phyloP scores from a whole-genome alignment of 805 yeast species.

The Trichomonascus vanleenenianus region DNA sequence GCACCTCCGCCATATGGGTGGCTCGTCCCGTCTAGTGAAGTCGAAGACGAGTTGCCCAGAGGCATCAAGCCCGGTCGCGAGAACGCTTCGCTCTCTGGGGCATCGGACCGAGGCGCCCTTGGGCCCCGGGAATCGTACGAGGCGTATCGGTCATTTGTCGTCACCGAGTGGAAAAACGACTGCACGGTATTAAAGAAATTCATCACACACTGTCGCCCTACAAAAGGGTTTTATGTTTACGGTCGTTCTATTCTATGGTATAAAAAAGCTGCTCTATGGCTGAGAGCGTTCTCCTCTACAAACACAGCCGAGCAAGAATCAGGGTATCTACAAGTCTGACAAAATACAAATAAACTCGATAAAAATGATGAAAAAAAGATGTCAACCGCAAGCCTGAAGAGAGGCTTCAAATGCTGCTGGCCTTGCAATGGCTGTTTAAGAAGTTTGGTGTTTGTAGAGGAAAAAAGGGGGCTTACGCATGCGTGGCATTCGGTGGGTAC shows the following conservation, averaged over 20 bases:
- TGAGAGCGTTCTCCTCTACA: too few species aligned
- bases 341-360: not conserved
- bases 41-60: constrained; percentile 11
- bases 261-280: too few species aligned
- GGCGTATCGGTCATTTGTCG: constrained; percentile 34
- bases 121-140: constrained; percentile 22
- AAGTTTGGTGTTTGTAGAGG: too few species aligned
- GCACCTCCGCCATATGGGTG: too few species aligned
- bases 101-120: not conserved
- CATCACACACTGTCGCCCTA: too few species aligned
- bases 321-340: not conserved
- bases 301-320: too few species aligned
- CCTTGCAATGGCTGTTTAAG: too few species aligned
- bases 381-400: not conserved
- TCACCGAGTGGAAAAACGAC: constrained; percentile 31
- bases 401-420: too few species aligned
- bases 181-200: constrained; percentile 22
- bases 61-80: constrained; percentile 11
- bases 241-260: too few species aligned
- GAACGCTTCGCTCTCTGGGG: constrained; percentile 13
- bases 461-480: too few species aligned
- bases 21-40: constrained; percentile 12
- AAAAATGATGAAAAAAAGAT: not conserved
- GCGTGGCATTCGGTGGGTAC: too few species aligned
- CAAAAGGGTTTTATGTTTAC: too few species aligned